Conservation (phyloP, 306 rosid species). For the Sophora flavescens region DNA sequence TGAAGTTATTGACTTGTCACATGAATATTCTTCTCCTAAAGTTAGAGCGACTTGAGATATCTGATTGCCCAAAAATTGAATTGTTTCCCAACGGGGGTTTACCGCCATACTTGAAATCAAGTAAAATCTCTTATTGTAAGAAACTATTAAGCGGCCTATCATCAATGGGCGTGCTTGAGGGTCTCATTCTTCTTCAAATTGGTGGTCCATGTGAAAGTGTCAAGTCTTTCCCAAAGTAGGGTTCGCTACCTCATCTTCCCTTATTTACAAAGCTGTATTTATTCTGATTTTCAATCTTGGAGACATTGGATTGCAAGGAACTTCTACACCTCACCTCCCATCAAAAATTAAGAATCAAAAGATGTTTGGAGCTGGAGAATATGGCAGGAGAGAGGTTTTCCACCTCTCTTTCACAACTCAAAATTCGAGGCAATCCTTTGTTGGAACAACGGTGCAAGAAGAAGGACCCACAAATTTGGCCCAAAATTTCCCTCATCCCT, state of each 20-base stretch:
- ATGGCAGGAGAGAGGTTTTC: slow-evolving; percentile 21
- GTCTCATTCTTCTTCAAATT: not conserved
- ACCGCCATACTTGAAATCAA: not conserved
- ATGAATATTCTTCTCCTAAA: not conserved
- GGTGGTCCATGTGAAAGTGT: not conserved
- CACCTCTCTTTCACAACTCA: not conserved
- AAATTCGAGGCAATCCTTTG: not conserved
- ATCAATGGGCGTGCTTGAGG: too few relatives aligned
- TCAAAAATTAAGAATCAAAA: rapidly evolving
- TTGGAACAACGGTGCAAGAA: not conserved
- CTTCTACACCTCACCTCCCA: slow-evolving; percentile 36
- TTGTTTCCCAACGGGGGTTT: not conserved
- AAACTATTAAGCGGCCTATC: not conserved
- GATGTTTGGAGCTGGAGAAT: not conserved
- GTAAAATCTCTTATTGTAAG: not conserved
- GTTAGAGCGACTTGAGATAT: not conserved
- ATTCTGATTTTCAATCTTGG: rapidly evolving
- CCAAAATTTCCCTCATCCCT: too few relatives aligned
- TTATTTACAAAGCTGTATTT: not conserved
- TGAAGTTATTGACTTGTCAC: not conserved
- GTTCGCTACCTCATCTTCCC: slow-evolving; percentile 30
- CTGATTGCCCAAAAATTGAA: not conserved
- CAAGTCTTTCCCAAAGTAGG: not conserved
- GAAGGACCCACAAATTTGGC: not conserved
- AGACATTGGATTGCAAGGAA: not conserved